These are phyloP conservation scores for Acanthamoeba sp. DNA, from an alignment of 208 protist species.

Conservation along the genomic window DNA sequence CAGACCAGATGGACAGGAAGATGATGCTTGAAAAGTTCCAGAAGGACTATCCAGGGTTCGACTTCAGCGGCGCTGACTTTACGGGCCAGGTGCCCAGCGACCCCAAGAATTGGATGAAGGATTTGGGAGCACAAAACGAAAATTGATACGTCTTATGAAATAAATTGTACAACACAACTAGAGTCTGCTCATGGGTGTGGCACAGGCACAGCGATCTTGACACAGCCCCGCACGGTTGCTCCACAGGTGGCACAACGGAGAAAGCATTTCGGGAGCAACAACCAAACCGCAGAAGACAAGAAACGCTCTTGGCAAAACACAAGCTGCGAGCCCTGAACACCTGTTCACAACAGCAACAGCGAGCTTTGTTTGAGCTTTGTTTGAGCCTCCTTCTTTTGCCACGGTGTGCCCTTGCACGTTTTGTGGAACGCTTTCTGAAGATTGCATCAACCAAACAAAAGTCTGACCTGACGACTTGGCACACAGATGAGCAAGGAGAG, in stretches of 20 bases:
- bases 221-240: too few species aligned
- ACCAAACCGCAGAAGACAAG: not conserved
- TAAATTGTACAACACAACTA: not conserved
- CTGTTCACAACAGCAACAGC: too few species aligned
- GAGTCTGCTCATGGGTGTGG: too few species aligned
- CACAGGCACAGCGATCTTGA: too few species aligned
- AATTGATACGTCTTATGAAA: not conserved
- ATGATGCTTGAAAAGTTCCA: slow-evolving; percentile 80
- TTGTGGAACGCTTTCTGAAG: too few species aligned
- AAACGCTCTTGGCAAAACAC: not conserved
- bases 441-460: too few species aligned
- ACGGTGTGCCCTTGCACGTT: too few species aligned
- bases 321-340: too few species aligned
- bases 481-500: not conserved
- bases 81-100: slow-evolving; percentile 66
- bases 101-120: slow-evolving; percentile 75
- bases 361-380: too few species aligned
- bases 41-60: slow-evolving; percentile 75
- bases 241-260: not conserved
- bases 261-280: not conserved
- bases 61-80: slow-evolving; percentile 78
- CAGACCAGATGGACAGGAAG: slow-evolving; percentile 77
- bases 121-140: not conserved
- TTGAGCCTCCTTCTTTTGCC: too few species aligned
- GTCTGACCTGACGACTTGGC: too few species aligned